Conservation (phyloP, 2,329 filamentous ascomycete genomes). For the Colletotrichum graminicola region DNA sequence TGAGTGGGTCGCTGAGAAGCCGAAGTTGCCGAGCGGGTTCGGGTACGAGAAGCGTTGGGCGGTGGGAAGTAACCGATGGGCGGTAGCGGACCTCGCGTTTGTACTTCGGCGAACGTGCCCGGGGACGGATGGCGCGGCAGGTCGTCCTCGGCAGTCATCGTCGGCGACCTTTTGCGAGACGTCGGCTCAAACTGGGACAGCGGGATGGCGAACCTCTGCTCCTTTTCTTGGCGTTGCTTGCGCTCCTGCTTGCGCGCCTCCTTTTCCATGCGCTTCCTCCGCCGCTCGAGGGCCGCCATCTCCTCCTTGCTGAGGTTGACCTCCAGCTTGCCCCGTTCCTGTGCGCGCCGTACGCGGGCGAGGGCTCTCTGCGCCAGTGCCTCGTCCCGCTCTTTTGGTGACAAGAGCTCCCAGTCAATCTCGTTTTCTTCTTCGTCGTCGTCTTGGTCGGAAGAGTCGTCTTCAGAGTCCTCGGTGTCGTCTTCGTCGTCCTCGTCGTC, state of each 20-base stretch:
- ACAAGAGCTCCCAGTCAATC: constrained; percentile 63
- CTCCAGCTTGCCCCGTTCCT: constrained; percentile 80
- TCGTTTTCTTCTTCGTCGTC: constrained; percentile 55
- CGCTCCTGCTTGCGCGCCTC: constrained; percentile 54
- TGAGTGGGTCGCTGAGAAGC: constrained; percentile 54
- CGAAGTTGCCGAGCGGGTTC: constrained; percentile 57
- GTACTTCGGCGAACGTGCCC: constrained; percentile 52
- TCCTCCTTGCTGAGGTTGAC: constrained; percentile 86
- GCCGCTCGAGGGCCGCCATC: constrained; percentile 81
- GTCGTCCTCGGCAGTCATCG: constrained; percentile 50
- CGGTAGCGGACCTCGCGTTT: constrained; percentile 55
- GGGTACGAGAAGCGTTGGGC: constrained; percentile 56
- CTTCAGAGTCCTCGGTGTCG: constrained; percentile 56
- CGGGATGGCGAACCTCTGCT: constrained; percentile 65
- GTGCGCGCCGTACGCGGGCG: constrained; percentile 82
- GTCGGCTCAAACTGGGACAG: constrained; percentile 63
- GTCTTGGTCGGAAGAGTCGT: constrained; percentile 50
- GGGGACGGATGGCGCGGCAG: constrained; percentile 55
- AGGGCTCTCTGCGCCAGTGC: constrained; percentile 82
- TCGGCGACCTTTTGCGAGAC: constrained; percentile 53
- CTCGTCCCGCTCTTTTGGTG: constrained; percentile 77
- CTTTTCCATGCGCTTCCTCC: constrained; percentile 69
- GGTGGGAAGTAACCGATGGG: constrained; percentile 66
- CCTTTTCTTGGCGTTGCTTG: constrained; percentile 56
- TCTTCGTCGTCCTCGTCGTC: constrained; percentile 52